Evolutionary conservation across 495 filamentous ascomycete genomes (phyloP).

Genomic region (Xylaria grammica): DNA sequence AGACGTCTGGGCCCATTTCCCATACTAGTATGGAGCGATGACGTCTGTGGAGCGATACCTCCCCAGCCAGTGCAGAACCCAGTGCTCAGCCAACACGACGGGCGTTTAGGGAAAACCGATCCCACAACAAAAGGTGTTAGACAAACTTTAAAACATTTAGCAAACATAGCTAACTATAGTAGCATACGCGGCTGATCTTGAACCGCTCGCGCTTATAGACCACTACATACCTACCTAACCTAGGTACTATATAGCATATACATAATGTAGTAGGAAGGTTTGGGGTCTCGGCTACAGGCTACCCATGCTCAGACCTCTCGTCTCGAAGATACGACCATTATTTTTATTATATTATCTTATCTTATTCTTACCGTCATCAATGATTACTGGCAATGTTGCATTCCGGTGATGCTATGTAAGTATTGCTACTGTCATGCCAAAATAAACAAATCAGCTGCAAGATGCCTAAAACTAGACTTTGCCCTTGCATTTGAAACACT

Average conservation of each 20-base stretch:
- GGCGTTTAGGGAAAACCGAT: not conserved
- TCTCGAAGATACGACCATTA: not conserved
- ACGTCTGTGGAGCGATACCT: not conserved
- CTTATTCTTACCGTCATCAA: no score
- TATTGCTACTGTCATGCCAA: constrained; percentile 9
- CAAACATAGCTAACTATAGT: constrained; percentile 4
- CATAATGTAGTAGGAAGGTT: no score
- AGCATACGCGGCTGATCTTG: no score
- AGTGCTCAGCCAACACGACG: not conserved
- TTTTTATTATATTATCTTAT: no score
- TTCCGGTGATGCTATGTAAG: not conserved
- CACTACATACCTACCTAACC: no score
- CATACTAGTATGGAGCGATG: not conserved
- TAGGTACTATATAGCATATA: no score
- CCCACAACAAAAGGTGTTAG: not conserved
- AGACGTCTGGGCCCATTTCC: no score
- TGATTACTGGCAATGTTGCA: constrained; percentile 11
- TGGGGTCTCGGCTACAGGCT: not conserved
- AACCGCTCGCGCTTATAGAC: not conserved
- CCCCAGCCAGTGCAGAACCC: not conserved
- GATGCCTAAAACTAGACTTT: not conserved
- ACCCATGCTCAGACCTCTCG: not conserved
- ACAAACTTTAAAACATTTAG: not conserved
- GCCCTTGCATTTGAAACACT: constrained; percentile 18
- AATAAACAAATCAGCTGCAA: constrained; percentile 2